These are phyloP conservation scores for Geotrichum bryndzae DNA, from an alignment of 1,139 yeast genomes.

Conservation along the genomic window DNA sequence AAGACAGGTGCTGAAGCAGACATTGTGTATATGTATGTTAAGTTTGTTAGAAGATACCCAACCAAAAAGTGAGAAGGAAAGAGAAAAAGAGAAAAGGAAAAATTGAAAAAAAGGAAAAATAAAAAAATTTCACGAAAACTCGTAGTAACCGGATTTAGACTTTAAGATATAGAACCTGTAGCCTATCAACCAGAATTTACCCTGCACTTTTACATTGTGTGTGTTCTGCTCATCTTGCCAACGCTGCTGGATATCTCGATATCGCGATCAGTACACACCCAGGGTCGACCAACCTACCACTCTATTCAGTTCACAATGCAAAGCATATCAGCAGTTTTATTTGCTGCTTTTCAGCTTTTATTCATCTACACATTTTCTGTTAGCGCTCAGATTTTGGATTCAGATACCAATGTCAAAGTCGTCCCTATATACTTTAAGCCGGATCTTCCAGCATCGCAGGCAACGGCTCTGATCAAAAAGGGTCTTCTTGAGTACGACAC, in stretches of 20 bases:
- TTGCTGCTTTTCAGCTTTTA: background rate
- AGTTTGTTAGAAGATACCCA: background rate
- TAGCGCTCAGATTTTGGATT: background rate
- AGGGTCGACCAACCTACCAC: background rate
- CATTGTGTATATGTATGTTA: constrained; percentile 11
- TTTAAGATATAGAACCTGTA: background rate
- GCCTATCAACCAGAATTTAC: background rate
- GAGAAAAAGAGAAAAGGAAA: background rate
- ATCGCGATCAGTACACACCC: background rate
- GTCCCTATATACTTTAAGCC: constrained; percentile 7
- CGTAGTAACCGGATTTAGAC: background rate
- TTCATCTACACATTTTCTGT: background rate
- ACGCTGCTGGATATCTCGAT: background rate
- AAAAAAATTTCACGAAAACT: background rate
- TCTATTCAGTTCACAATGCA: background rate
- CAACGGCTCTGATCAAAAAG: background rate
- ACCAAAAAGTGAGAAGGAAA: background rate
- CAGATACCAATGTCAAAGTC: background rate
- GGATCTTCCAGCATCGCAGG: background rate
- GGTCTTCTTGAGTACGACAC: constrained; percentile 12
- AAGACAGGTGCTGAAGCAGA: constrained; percentile 26
- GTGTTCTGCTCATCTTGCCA: background rate
- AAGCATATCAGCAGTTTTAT: background rate
- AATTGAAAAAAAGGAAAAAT: background rate
- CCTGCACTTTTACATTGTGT: background rate